A percentile compares a stretch with the other conserved stretches of the same genome.
Conservation (phyloP, 345 rosid genomes). For the Populus tremula region DNA sequence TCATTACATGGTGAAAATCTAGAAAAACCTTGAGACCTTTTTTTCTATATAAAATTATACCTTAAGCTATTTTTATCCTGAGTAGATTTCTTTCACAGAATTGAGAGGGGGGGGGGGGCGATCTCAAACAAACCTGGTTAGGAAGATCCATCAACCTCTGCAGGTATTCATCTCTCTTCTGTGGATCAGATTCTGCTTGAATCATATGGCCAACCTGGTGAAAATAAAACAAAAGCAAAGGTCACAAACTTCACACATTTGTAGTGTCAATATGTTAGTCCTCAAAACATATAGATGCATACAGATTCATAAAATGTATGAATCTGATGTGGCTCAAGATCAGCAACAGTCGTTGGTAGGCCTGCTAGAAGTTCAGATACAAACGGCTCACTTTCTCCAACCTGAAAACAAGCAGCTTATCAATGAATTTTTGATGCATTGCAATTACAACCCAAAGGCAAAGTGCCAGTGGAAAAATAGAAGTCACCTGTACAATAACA, state of each 20-base stretch:
- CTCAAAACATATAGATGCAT: conserved; percentile 14
- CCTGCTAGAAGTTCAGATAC: conserved; percentile 94
- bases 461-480: background rate
- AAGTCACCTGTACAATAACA: conserved; percentile 79
- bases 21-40: background rate
- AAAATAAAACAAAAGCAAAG: background rate
- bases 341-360: conserved; percentile 89
- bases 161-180: conserved; percentile 93
- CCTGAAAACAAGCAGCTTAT: conserved; percentile 43
- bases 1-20: background rate
- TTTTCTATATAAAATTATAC: background rate
- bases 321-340: conserved; percentile 98
- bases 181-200: conserved; percentile 95
- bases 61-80: background rate
- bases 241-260: background rate
- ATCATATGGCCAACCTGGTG: conserved; percentile 93
- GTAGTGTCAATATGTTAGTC: background rate
- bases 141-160: conserved; percentile 95
- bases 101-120: background rate
- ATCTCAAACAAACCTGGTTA: conserved; percentile 56
- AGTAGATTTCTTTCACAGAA: background rate
- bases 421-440: background rate
- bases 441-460: background rate
- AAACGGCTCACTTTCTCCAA: conserved; percentile 95
- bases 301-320: conserved; percentile 98